Evolutionary conservation across 345 rosid species (phyloP).

Genomic region (Streptanthus diversifolius): DNA sequence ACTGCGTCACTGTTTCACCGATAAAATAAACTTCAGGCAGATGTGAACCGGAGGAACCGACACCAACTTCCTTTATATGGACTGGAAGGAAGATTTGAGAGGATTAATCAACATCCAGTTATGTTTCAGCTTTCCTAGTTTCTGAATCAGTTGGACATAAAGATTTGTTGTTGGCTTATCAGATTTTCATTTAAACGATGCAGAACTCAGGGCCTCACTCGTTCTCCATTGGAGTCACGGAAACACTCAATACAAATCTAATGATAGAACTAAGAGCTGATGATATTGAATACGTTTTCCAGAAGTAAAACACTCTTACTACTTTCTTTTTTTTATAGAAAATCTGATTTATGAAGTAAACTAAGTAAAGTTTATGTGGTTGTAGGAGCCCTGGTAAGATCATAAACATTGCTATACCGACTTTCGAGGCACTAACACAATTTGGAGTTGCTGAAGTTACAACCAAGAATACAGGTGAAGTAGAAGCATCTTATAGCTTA

Average conservation of each 20-base stretch:
- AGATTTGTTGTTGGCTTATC: background rate
- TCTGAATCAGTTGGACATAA: background rate
- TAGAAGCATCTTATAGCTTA: slow-evolving; percentile 93
- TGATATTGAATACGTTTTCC: slow-evolving; percentile 90
- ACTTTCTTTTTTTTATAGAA: background rate
- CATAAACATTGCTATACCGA: slow-evolving; percentile 59
- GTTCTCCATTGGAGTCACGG: slow-evolving; percentile 87
- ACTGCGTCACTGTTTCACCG: background rate
- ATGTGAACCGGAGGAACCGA: slow-evolving; percentile 57
- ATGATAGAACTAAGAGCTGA: slow-evolving; percentile 83
- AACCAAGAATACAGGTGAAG: slow-evolving; percentile 67
- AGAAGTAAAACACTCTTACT: slow-evolving; percentile 47
- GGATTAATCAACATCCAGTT: slow-evolving; percentile 96
- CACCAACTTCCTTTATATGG: slow-evolving; percentile 73
- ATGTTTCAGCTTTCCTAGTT: slow-evolving; percentile 27
- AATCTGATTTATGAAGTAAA: background rate
- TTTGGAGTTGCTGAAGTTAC: slow-evolving; percentile 79
- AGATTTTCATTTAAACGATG: slow-evolving; percentile 16
- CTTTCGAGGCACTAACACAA: slow-evolving; percentile 85
- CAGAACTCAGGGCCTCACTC: slow-evolving; percentile 86
- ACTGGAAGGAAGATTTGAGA: slow-evolving; percentile 79
- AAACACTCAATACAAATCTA: slow-evolving; percentile 82
- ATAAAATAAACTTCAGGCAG: slow-evolving; percentile 57
- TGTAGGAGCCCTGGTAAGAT: slow-evolving; percentile 92
- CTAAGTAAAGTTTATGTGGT: background rate